Evolutionary conservation across 805 yeast genomes (phyloP).

Genomic region (Maudiozyma saulgeensis): DNA sequence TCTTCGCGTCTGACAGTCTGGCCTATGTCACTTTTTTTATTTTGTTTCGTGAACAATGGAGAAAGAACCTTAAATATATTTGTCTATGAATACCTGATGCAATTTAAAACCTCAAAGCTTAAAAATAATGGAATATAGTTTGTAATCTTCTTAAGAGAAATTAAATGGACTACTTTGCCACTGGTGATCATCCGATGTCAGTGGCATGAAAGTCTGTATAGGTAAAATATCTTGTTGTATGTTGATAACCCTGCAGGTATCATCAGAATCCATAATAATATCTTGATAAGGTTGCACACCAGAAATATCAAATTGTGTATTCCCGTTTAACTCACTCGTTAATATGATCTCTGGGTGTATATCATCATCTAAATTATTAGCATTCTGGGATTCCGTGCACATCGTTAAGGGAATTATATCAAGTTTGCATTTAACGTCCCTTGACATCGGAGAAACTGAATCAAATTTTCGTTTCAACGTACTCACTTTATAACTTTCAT

Average conservation of each 20-base stretch:
- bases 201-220: background rate
- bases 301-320: background rate
- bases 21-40: background rate
- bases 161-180: background rate
- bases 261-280: background rate
- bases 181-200: constrained; percentile 6
- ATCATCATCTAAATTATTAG: constrained; percentile 6
- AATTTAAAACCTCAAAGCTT: too few relatives aligned
- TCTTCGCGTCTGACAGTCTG: background rate
- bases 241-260: background rate
- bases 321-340: background rate
- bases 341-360: constrained; percentile 2
- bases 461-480: background rate
- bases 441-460: background rate
- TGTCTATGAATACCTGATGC: too few relatives aligned
- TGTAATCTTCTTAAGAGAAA: background rate
- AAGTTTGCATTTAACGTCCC: background rate
- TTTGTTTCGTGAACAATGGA: background rate
- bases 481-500: background rate
- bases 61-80: too few relatives aligned
- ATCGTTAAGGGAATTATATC: too few relatives aligned
- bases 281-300: background rate
- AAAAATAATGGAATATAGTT: too few relatives aligned
- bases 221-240: background rate
- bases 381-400: background rate